Conservation (phyloP, 192 early-diverging fungal genomes). For the Backusella tarrabulga region DNA sequence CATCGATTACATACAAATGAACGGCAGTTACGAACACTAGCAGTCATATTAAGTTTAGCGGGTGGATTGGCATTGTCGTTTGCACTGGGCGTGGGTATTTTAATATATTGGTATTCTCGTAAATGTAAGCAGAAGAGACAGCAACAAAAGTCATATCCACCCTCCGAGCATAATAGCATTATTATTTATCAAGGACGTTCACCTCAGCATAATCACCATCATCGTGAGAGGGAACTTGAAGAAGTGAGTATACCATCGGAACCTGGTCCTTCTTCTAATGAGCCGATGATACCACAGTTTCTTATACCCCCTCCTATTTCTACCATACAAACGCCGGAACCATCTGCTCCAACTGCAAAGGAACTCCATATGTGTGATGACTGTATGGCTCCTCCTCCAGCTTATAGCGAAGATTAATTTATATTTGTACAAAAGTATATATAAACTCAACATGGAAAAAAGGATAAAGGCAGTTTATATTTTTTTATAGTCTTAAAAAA, state of each 20-base stretch:
- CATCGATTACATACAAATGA: constrained; percentile 20
- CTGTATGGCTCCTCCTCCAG: constrained; percentile 10
- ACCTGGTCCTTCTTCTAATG: background rate
- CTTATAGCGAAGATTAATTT: constrained; percentile 12
- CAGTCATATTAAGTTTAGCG: constrained; percentile 6
- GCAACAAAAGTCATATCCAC: background rate
- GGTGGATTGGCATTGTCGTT: constrained; percentile 14
- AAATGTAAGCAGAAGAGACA: constrained; percentile 10
- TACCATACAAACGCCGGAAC: constrained; percentile 1
- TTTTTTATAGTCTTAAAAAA: background rate
- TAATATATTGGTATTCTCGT: constrained; percentile 13
- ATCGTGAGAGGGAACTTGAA: background rate
- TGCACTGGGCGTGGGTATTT: constrained; percentile 5
- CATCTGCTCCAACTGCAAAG: constrained; percentile 11
- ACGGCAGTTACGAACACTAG: background rate
- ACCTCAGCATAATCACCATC: background rate
- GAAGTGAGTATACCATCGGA: background rate
- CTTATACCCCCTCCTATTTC: constrained; percentile 6
- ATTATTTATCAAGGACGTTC: background rate
- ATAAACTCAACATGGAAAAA: background rate
- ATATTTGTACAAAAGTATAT: background rate
- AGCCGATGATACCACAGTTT: background rate
- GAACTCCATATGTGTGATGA: constrained; percentile 9
- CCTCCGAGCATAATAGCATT: background rate
- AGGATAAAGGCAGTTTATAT: background rate